Percentiles rank a stretch among this genome's conserved stretches.
phyloP scores from a whole-genome alignment of 768 basidiomycete genomes.

The Tylopilus sp. region DNA sequence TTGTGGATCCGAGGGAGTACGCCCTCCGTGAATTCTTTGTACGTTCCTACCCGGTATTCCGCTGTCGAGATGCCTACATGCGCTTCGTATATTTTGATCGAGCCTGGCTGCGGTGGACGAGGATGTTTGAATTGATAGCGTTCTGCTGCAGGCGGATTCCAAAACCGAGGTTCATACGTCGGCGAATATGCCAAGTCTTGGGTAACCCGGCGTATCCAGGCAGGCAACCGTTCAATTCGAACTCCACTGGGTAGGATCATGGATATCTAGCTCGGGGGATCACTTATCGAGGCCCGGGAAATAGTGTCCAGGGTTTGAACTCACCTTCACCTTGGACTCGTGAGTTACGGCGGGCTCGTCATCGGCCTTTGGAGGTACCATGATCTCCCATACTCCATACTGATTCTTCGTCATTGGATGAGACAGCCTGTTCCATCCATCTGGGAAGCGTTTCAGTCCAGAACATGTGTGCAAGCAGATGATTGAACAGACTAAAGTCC shows the following conservation, averaged over 20 bases:
- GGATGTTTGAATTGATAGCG: conserved; percentile 80
- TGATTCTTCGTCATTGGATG: conserved; percentile 83
- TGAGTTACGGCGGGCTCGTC: conserved; percentile 87
- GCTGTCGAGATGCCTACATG: conserved; percentile 96
- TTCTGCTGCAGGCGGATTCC: conserved; percentile 82
- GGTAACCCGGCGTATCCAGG: conserved; percentile 94
- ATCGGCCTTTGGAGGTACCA: conserved; percentile 58
- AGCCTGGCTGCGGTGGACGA: conserved; percentile 61
- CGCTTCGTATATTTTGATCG: conserved; percentile 89
- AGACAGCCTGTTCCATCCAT: conserved; percentile 81
- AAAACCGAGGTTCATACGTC: conserved; percentile 95
- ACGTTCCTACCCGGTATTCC: conserved; percentile 86
- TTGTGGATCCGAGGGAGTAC: conserved; percentile 84
- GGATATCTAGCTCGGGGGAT: conserved; percentile 62
- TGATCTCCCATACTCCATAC: conserved; percentile 90
- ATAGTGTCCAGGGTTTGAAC: conserved; percentile 11
- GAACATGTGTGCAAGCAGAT: background rate
- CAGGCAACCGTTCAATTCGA: conserved; percentile 88
- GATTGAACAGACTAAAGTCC: conserved; percentile 81
- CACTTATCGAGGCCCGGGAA: background rate
- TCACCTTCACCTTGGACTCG: conserved; percentile 91
- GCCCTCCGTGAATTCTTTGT: conserved; percentile 90
- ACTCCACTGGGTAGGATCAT: conserved; percentile 78
- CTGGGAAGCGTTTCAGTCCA: conserved; percentile 38
- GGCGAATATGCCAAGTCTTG: conserved; percentile 89